phyloP scores from a whole-genome alignment of 768 basidiomycete species.

The Leccinum rimulosum region DNA sequence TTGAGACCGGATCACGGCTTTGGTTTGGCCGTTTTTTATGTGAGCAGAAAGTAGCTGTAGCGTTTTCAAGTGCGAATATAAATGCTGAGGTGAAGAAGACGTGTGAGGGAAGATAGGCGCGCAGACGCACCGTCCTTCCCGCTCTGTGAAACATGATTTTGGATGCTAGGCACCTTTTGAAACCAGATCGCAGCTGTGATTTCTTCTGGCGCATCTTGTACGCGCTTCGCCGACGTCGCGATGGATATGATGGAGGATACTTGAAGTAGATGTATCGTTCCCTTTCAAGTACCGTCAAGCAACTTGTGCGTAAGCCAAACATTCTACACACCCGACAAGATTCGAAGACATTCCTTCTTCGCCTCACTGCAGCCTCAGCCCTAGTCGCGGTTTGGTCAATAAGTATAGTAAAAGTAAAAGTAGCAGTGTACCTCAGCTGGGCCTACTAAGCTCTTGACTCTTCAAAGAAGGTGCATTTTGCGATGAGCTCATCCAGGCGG shows the following conservation, averaged over 20 bases:
- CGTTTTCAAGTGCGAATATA: constrained; percentile 66
- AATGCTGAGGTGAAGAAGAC: not conserved
- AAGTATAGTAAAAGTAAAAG: not conserved
- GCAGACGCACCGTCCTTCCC: constrained; percentile 43
- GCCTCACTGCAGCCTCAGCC: constrained; percentile 68
- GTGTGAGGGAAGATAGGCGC: not conserved
- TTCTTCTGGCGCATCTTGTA: constrained; percentile 61
- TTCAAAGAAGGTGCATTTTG: constrained; percentile 66
- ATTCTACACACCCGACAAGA: constrained; percentile 83
- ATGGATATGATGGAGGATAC: constrained; percentile 83
- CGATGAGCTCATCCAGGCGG: constrained; percentile 61
- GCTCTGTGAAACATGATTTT: constrained; percentile 37
- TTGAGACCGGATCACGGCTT: constrained; percentile 48
- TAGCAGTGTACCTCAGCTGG: constrained; percentile 53
- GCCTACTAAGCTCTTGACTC: constrained; percentile 59
- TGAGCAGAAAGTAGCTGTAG: constrained; percentile 84
- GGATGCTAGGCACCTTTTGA: constrained; percentile 44
- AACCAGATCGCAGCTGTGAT: constrained; percentile 52
- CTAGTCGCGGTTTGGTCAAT: constrained; percentile 35
- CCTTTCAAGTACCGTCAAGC: constrained; percentile 53
- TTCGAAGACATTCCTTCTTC: constrained; percentile 82
- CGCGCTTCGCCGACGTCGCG: constrained; percentile 62
- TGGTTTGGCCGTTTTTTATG: constrained; percentile 62
- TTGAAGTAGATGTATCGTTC: constrained; percentile 86
- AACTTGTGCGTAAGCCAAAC: not conserved